Base-by-base conservation (phyloP, 2,329 filamentous ascomycete genomes). In the Aspergillus phoenicis region DNA sequence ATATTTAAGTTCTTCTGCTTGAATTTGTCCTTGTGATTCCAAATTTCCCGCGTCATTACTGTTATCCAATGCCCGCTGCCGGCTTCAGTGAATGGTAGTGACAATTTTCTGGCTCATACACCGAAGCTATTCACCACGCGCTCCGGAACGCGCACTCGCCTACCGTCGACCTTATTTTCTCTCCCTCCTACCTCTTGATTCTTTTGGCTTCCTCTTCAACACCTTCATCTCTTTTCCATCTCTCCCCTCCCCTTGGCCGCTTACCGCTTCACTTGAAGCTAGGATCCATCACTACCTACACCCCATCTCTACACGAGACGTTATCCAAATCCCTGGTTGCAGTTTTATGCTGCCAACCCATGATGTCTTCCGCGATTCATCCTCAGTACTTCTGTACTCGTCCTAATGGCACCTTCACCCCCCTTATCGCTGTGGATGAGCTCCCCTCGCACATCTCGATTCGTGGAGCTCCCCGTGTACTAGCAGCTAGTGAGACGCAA, bases 361-460 rank as follows among this genome's bases (percentile, higher is more conserved):
- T 24, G 55, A 65, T 73, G 69, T 56, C 69, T 26, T 62, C 66
- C 24, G 59, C 68, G 11, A 64, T 74, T 52, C 74, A 71, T 52
- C 78, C 79, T 39, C 71, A 73, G 59, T 80, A 76, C 63, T 82
- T 80, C 64, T 71, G 78, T 49, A 70, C 75, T 43, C 78, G 80
- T 38, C 72, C 75, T 41, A 74, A 79, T 66, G 77, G 78, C 30
- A 70, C 67, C 7, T 61, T 80, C 47, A 76, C 75, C 17, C 78
- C 80, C 5, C 73, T 82, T 11, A 70, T 82, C 47, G 76, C 80
- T 5, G 66, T 81, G 5, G 80, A 82, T 62, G 80, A 82, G 63
- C 69, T 82, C 1, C 79, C 80, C 2, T 24, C 68, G 2, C 65
- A 70, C 20, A 54, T 82, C 41, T 64, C 65, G 3, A 71, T 82